phyloP scores from a whole-genome alignment of 257 asterid species.

The Forsythia suspensa region DNA sequence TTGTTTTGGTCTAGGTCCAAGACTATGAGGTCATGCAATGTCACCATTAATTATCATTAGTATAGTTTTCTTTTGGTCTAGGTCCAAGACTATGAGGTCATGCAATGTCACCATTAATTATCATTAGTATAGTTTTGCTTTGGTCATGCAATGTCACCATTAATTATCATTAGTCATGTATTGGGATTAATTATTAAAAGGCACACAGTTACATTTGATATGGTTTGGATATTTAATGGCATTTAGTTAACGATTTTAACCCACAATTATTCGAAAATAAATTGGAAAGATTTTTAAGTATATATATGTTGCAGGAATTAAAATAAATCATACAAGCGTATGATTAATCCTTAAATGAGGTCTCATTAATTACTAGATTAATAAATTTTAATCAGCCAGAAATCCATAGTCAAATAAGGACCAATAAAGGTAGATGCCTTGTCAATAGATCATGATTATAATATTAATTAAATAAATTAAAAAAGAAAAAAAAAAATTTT shows the following conservation, averaged over 20 bases:
- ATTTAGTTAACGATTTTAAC: background rate
- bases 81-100: slow-evolving; percentile 14
- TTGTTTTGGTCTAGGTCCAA: background rate
- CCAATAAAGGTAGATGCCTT: background rate
- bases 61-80: background rate
- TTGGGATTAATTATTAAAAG: background rate
- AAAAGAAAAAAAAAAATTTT: background rate
- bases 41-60: slow-evolving; percentile 1
- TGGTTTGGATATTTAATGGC: background rate
- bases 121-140: background rate
- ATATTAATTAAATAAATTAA: background rate
- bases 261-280: too few species aligned
- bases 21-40: slow-evolving; percentile 5
- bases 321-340: background rate
- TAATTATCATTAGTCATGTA: background rate
- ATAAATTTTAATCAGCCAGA: background rate
- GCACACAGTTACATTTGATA: background rate
- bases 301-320: background rate
- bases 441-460: background rate
- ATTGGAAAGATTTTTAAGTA: background rate
- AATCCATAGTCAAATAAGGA: background rate
- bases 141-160: background rate
- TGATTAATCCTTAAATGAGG: background rate
- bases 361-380: background rate
- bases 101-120: slow-evolving; percentile 1